Conservation (phyloP, 257 asterid genomes). For the Petunia axillaris region DNA sequence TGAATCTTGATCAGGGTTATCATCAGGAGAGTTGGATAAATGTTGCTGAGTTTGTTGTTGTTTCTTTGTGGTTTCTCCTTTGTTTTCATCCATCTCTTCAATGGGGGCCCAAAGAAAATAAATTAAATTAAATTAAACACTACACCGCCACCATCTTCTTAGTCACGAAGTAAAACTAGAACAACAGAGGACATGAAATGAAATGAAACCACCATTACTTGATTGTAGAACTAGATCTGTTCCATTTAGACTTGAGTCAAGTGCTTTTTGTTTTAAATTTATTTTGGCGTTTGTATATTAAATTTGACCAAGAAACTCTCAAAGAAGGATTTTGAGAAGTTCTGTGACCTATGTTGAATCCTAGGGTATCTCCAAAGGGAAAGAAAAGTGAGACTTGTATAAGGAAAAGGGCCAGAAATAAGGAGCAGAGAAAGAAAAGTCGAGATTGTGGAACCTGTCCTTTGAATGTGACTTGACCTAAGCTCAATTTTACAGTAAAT, state of each 20-base stretch:
- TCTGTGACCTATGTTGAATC: conserved; percentile 14
- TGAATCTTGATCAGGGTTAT: conserved; percentile 39
- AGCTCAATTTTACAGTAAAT: conserved; percentile 33
- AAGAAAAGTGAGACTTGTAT: conserved; percentile 26
- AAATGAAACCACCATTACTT: conserved; percentile 35
- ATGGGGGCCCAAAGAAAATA: conserved; percentile 13
- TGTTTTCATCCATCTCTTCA: conserved; percentile 42
- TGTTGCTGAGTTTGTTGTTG: conserved; percentile 29
- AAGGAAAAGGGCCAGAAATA: conserved; percentile 23
- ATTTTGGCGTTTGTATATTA: background rate
- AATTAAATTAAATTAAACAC: conserved; percentile 6
- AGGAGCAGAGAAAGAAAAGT: conserved; percentile 37
- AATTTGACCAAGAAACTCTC: background rate
- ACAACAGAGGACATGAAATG: conserved; percentile 19
- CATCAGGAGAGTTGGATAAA: conserved; percentile 40
- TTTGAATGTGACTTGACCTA: conserved; percentile 45
- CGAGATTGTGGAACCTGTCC: conserved; percentile 61
- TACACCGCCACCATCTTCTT: background rate
- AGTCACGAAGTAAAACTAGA: conserved; percentile 17
- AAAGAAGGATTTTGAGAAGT: background rate
- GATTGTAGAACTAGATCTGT: conserved; percentile 32
- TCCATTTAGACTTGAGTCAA: background rate
- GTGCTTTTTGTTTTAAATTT: background rate
- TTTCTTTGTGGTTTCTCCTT: conserved; percentile 44
- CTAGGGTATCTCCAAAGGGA: conserved; percentile 38